Evolutionary conservation across 2,329 filamentous ascomycete species (phyloP), one percentile per base, ranked within the genome.

Genomic region (Leptographium procerum): DNA sequence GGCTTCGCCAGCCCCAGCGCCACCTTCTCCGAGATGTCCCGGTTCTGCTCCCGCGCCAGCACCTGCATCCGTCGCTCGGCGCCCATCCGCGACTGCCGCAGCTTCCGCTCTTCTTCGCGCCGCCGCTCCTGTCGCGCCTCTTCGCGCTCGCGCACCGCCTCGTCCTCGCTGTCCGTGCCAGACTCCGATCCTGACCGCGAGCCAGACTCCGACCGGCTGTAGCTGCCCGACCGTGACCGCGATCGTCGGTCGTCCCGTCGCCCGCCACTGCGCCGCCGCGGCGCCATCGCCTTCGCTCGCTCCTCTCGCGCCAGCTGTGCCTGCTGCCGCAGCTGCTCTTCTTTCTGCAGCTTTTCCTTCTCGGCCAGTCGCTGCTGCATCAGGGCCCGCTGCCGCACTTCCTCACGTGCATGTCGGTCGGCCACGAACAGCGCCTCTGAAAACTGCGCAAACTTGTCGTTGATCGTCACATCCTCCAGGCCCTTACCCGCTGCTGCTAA

Each of bases 351-450:
- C 74, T 96, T 96, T 73, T 97, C 94, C 77, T 96, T 96, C 75
- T 99, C 94, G 3, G 94, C 91, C 58, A 99, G 76, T 58, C 91
- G 83, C 73, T 97, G 94, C 69, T 99, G 94, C 92, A 99, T 97
- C 64, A 89, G 78, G 9, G 91, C 86, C 64, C 94, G 84, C 70
- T 96, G 88, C 68, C 92, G 87, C 58, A 99, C 92, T 71, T 99
- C 94, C 68, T 99, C 94, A 67, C 94, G 83, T 9, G 94, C 94
- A 70, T 97, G 94, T 53, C 92, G 81, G 69, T 99, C 94, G 1
- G 94, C 94, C 63, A 94, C 95, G 71, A 94, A 95, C 43, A 99
- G 76, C 0, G 92, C 91, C 73, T 99, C 94, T 0, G 91, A 88
- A 69, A 99, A 95, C 67, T 95, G 90, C 2, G 92, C 92, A 69